Evolutionary conservation across 1,284 basidiomycete species (phyloP).

Genomic region (Sphagnurus paluster): DNA sequence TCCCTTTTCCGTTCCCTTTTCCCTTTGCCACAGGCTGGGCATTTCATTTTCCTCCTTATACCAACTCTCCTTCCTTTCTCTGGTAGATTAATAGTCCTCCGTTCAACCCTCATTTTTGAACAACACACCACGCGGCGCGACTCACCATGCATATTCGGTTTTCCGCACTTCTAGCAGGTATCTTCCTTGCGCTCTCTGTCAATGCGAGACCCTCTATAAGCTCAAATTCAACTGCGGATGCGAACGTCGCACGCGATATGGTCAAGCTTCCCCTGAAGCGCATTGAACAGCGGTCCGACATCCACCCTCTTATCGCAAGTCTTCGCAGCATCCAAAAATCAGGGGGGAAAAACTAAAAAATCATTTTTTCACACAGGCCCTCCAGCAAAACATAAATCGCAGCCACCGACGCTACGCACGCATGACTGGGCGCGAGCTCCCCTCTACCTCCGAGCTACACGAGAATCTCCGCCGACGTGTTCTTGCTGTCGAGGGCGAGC

Average conservation of each 20-base stretch:
- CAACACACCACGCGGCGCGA: slow-evolving; percentile 17
- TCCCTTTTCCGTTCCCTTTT: slow-evolving; percentile 19
- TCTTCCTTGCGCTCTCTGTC: slow-evolving; percentile 46
- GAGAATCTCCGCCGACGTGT: slow-evolving; percentile 56
- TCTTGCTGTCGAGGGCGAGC: slow-evolving; percentile 36
- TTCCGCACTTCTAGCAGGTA: slow-evolving; percentile 52
- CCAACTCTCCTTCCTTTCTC: slow-evolving; percentile 14
- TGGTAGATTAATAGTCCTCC: slow-evolving; percentile 17
- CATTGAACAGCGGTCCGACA: slow-evolving; percentile 38
- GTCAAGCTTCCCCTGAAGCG: slow-evolving; percentile 61
- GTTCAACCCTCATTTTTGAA: no score
- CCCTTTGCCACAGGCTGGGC: slow-evolving; percentile 26
- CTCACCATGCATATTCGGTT: slow-evolving; percentile 60
- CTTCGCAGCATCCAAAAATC: background rate
- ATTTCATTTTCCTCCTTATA: slow-evolving; percentile 25
- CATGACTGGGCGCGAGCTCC: slow-evolving; percentile 61
- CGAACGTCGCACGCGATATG: slow-evolving; percentile 38
- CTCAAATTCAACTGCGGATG: slow-evolving; percentile 26
- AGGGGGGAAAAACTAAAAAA: no score
- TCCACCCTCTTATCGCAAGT: slow-evolving; percentile 67
- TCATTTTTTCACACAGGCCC: slow-evolving; percentile 39
- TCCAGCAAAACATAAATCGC: slow-evolving; percentile 74
- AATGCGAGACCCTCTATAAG: slow-evolving; percentile 37
- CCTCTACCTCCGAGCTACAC: slow-evolving; percentile 49
- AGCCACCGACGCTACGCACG: slow-evolving; percentile 64